phyloP scores from a whole-genome alignment of 176 grass and related monocot species.

The Carex parvula region DNA sequence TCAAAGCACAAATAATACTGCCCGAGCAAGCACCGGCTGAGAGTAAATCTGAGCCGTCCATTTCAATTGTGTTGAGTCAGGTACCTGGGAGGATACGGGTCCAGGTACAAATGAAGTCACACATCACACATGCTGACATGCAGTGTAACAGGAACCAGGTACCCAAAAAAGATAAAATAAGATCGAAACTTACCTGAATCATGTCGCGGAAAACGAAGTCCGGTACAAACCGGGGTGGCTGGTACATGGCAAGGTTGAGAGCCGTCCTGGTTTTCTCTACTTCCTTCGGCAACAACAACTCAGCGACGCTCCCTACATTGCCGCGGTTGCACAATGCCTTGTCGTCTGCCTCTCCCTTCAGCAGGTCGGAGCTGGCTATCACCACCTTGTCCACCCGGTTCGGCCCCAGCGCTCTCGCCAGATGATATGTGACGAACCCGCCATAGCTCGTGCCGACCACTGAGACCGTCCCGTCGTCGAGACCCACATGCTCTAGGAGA shows the following conservation, averaged over 20 bases:
- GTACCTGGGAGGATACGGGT: too few relatives aligned
- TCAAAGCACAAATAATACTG: too few relatives aligned
- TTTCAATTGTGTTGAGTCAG: too few relatives aligned
- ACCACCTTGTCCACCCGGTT: conserved; percentile 48
- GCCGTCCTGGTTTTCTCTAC: conserved; percentile 28
- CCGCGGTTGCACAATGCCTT: conserved; percentile 33
- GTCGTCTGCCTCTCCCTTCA: conserved; percentile 62
- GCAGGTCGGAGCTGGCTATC: conserved; percentile 67
- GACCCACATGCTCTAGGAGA: conserved; percentile 44
- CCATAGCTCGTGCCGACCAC: conserved; percentile 82
- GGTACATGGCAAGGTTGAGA: conserved; percentile 37
- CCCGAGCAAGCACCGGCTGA: too few relatives aligned
- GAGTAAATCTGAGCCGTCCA: too few relatives aligned
- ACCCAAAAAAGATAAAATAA: background rate
- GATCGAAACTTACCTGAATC: conserved; percentile 28
- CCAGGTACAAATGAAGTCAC: too few relatives aligned
- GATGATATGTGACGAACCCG: conserved; percentile 68
- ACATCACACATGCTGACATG: too few relatives aligned
- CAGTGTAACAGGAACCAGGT: background rate
- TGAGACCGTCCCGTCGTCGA: conserved; percentile 28
- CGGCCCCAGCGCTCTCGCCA: conserved; percentile 43
- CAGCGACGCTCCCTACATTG: conserved; percentile 18
- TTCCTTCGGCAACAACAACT: conserved; percentile 51
- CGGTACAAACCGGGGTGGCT: conserved; percentile 36
- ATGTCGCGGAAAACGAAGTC: conserved; percentile 50